These are phyloP conservation scores for Trematosphaeria pertusa DNA, from an alignment of 2,329 filamentous ascomycete genomes.

Conservation along the genomic window DNA sequence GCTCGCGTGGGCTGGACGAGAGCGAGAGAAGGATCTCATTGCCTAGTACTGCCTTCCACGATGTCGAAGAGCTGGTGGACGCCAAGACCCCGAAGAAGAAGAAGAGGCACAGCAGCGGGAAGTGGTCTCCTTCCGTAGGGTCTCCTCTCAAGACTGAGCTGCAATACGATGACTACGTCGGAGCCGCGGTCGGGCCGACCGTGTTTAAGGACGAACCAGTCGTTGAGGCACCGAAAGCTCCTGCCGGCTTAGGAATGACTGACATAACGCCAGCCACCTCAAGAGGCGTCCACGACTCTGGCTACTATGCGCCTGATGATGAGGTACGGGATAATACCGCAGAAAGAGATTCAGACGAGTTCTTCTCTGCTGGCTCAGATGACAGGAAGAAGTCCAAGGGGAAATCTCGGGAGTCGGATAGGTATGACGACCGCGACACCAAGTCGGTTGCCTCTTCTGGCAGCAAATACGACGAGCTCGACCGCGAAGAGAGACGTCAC, in stretches of 20 bases:
- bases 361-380: slow-evolving; percentile 42
- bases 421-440: slow-evolving; percentile 17
- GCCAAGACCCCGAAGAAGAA: slow-evolving; percentile 53
- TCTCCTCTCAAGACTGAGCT: slow-evolving; percentile 55
- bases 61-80: slow-evolving; percentile 41
- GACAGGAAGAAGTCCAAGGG: slow-evolving; percentile 34
- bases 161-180: slow-evolving; percentile 53
- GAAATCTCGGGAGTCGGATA: slow-evolving; percentile 23
- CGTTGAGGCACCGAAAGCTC: slow-evolving; percentile 24
- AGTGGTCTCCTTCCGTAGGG: slow-evolving; percentile 50
- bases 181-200: slow-evolving; percentile 16
- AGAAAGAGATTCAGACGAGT: slow-evolving; percentile 44
- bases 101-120: slow-evolving; percentile 52
- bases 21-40: slow-evolving; percentile 27
- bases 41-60: slow-evolving; percentile 44
- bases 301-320: slow-evolving; percentile 44
- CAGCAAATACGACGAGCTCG: slow-evolving; percentile 35
- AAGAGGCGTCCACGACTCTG: slow-evolving; percentile 37
- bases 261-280: slow-evolving; percentile 19
- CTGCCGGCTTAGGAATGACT: slow-evolving; percentile 21
- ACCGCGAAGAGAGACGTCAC: slow-evolving; percentile 39
- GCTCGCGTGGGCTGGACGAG: slow-evolving; percentile 20
- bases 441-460: slow-evolving; percentile 31
- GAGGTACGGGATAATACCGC: slow-evolving; percentile 16
- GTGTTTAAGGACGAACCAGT: slow-evolving; percentile 19